Evolutionary conservation across 2,329 filamentous ascomycete species (phyloP).

Genomic region (Hyphodiscus sp.): DNA sequence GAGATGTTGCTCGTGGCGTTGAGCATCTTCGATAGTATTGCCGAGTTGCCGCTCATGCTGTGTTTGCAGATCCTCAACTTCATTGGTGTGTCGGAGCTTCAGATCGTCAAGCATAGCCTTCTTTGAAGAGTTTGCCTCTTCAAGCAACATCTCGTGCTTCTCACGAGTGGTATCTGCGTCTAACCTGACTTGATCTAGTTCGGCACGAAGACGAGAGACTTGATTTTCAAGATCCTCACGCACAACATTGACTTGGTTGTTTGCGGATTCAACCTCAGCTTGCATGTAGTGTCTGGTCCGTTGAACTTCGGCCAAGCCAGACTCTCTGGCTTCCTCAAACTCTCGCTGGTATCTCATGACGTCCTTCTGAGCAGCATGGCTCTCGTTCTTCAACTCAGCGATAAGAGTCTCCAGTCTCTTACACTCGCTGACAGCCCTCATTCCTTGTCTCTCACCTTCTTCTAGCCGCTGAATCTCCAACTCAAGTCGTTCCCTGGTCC

Average conservation of each 20-base stretch:
- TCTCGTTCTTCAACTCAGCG: slow-evolving; percentile 56
- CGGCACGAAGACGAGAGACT: slow-evolving; percentile 61
- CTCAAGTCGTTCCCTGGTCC: slow-evolving; percentile 61
- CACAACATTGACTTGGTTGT: slow-evolving; percentile 77
- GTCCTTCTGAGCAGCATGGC: slow-evolving; percentile 46
- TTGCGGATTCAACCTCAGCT: slow-evolving; percentile 74
- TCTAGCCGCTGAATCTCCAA: slow-evolving; percentile 61
- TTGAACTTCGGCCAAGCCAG: slow-evolving; percentile 72
- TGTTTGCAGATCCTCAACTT: slow-evolving; percentile 67
- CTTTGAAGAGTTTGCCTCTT: slow-evolving; percentile 70
- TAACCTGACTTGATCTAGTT: slow-evolving; percentile 71
- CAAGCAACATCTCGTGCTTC: slow-evolving; percentile 75
- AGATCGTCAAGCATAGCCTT: slow-evolving; percentile 47
- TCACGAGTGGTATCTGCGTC: slow-evolving; percentile 77
- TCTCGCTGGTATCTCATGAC: slow-evolving; percentile 62
- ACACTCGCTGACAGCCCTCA: slow-evolving; percentile 56
- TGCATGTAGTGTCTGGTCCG: slow-evolving; percentile 74
- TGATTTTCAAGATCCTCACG: slow-evolving; percentile 78
- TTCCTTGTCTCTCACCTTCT: slow-evolving; percentile 55
- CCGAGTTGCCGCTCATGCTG: slow-evolving; percentile 69
- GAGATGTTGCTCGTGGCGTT: slow-evolving; percentile 72
- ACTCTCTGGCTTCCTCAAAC: slow-evolving; percentile 76
- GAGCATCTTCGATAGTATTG: slow-evolving; percentile 73
- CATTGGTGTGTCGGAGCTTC: slow-evolving; percentile 55
- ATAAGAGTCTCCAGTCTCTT: slow-evolving; percentile 52